Conservation (phyloP, 1,139 yeast genomes). For the Ogataea hybrid region DNA sequence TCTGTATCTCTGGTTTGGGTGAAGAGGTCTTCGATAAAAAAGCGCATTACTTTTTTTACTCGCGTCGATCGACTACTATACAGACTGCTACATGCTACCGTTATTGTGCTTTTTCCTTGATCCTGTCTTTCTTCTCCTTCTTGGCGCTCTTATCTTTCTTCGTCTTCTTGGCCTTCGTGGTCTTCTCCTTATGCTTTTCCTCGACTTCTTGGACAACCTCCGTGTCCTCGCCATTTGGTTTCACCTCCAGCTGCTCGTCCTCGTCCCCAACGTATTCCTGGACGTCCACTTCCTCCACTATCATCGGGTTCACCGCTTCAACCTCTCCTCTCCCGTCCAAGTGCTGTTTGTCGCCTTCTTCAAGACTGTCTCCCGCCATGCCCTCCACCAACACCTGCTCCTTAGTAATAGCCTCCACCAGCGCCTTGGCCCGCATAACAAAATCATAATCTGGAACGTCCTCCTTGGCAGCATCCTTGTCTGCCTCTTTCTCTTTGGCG, state of each 20-base stretch:
- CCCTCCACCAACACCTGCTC: constrained; percentile 40
- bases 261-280: constrained; percentile 34
- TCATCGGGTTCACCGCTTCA: constrained; percentile 26
- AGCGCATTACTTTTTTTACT: constrained; percentile 19
- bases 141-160: constrained; percentile 28
- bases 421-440: constrained; percentile 44
- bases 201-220: constrained; percentile 12
- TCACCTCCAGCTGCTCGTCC: constrained; percentile 29
- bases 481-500: constrained; percentile 8
- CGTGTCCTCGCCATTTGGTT: constrained; percentile 8
- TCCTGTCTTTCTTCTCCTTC: constrained; percentile 23
- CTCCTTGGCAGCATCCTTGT: constrained; percentile 13
- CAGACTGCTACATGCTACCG: background rate
- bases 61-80: constrained; percentile 14
- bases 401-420: constrained; percentile 39
- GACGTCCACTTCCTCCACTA: constrained; percentile 43
- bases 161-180: constrained; percentile 3
- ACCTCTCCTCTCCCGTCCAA: too few species aligned
- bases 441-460: constrained; percentile 33
- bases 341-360: constrained; percentile 1
- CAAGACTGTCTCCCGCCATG: constrained; percentile 23
- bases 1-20: constrained; percentile 67
- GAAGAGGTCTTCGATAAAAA: constrained; percentile 33
- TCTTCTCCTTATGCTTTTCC: background rate
- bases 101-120: background rate